phyloP scores from a whole-genome alignment of 2,329 filamentous ascomycete species.

The Fusarium chaquense region DNA sequence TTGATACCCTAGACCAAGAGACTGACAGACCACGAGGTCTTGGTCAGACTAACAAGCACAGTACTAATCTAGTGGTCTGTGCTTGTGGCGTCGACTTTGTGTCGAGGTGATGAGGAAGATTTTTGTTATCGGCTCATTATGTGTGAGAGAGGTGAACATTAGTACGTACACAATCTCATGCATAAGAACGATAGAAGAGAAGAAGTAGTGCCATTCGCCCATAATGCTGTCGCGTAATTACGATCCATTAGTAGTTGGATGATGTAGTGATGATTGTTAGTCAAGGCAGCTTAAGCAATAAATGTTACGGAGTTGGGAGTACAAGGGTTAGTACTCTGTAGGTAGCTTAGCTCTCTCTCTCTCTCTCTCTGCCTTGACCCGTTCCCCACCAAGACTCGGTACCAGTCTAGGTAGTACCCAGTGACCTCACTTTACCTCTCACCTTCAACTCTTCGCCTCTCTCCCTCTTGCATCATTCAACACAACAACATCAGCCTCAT shows the following conservation, averaged over 20 bases:
- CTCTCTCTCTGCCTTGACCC: not conserved
- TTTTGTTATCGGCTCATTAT: too few relatives aligned
- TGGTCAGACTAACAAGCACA: not conserved
- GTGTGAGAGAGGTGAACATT: too few relatives aligned
- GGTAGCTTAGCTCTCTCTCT: not conserved
- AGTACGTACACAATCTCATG: too few relatives aligned
- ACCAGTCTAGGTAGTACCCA: not conserved
- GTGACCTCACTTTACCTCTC: conserved; percentile 16
- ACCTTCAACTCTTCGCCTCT: not conserved
- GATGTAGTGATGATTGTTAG: not conserved
- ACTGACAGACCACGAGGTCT: conserved; percentile 22
- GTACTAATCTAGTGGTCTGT: too few relatives aligned
- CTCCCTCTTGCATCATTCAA: conserved; percentile 40
- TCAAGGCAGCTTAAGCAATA: conserved; percentile 12
- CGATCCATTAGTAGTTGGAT: too few relatives aligned
- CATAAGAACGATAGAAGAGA: too few relatives aligned
- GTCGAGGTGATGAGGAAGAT: too few relatives aligned
- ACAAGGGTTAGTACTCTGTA: conserved; percentile 27
- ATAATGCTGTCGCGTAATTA: too few relatives aligned
- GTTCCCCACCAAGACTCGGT: conserved; percentile 5
- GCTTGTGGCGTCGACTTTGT: too few relatives aligned
- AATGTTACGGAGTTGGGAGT: not conserved
- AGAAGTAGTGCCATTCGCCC: too few relatives aligned
- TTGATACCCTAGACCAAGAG: conserved; percentile 27
- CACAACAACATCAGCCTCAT: conserved; percentile 17